A percentile compares a stretch with the other conserved stretches of the same genome.
Evolutionary conservation across 1,284 basidiomycete genomes (phyloP).

Genomic region (Rhodotorula sp.): DNA sequence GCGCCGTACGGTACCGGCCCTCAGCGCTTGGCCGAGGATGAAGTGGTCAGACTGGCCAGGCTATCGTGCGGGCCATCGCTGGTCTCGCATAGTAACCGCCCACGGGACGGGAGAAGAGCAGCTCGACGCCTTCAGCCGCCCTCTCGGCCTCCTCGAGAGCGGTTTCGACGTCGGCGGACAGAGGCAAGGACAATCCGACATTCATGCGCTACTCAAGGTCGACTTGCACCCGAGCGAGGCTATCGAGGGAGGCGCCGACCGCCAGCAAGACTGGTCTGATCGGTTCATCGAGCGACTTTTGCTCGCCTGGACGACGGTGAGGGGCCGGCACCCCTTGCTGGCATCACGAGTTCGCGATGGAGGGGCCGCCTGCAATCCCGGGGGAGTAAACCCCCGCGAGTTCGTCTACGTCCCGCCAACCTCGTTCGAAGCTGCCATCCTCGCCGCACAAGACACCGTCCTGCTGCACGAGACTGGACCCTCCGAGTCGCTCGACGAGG

Average conservation of each 20-base stretch:
- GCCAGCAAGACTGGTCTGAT: neutral
- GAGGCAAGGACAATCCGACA: constrained; percentile 21
- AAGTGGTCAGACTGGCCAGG: constrained; percentile 24
- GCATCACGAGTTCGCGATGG: neutral
- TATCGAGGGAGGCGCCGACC: neutral
- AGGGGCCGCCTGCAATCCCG: neutral
- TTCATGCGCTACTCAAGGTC: constrained; percentile 13
- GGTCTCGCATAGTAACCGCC: neutral
- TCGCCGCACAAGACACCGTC: constrained; percentile 1
- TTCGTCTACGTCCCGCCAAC: constrained; percentile 4
- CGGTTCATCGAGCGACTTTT: constrained; percentile 7
- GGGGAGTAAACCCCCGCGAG: neutral
- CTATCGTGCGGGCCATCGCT: constrained; percentile 16
- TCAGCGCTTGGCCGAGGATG: neutral
- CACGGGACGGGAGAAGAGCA: no score
- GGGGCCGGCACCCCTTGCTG: constrained; percentile 21
- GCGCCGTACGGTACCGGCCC: no score
- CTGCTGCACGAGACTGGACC: neutral
- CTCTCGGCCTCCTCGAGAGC: constrained; percentile 25
- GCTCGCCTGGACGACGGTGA: constrained; percentile 20
- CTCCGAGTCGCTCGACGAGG: neutral
- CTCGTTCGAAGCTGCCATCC: constrained; percentile 7
- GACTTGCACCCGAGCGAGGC: neutral
- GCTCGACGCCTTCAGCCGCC: neutral
- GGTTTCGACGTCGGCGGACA: constrained; percentile 26